A percentile compares a stretch with the other conserved stretches of the same genome.
These are phyloP conservation scores for Melampsora medusae DNA, from an alignment of 1,284 basidiomycete species.

Conservation along the genomic window DNA sequence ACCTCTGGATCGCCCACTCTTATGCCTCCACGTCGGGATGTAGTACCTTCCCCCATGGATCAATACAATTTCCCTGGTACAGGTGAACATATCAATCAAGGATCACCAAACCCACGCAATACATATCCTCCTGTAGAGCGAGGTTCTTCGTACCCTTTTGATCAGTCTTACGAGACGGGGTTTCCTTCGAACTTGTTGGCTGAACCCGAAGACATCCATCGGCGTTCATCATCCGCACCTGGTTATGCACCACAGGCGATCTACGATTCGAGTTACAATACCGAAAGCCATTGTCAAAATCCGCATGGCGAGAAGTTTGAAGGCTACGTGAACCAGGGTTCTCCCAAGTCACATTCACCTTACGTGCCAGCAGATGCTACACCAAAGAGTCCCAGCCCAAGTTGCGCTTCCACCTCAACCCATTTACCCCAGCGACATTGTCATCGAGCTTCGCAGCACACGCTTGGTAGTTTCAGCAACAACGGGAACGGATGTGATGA, in stretches of 20 bases:
- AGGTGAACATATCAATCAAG: slow-evolving; percentile 9
- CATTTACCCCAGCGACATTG: slow-evolving; percentile 14
- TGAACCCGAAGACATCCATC: background rate
- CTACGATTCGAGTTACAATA: slow-evolving; percentile 6
- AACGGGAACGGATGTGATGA: slow-evolving; percentile 16
- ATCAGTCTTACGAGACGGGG: slow-evolving; percentile 11
- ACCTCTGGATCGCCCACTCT: background rate
- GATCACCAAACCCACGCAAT: background rate
- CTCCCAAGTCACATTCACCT: slow-evolving; percentile 32
- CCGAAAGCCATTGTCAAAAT: background rate
- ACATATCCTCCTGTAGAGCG: background rate
- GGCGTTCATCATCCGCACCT: slow-evolving; percentile 12
- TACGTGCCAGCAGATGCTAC: background rate
- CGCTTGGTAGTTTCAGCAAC: slow-evolving; percentile 14
- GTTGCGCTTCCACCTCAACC: slow-evolving; percentile 37
- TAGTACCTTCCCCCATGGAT: background rate
- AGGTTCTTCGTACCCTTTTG: slow-evolving; percentile 6
- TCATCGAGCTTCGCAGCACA: slow-evolving; percentile 31
- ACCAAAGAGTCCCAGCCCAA: slow-evolving; percentile 37
- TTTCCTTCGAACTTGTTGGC: background rate
- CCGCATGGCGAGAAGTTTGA: background rate
- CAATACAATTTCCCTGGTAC: slow-evolving; percentile 16
- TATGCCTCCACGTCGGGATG: slow-evolving; percentile 2
- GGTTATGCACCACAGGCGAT: slow-evolving; percentile 3
- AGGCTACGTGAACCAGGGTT: slow-evolving; percentile 7